A percentile compares a stretch with the other conserved stretches of the same genome.
phyloP scores from a whole-genome alignment of 148 eudicot species.

The Vaccinium corymbosum region DNA sequence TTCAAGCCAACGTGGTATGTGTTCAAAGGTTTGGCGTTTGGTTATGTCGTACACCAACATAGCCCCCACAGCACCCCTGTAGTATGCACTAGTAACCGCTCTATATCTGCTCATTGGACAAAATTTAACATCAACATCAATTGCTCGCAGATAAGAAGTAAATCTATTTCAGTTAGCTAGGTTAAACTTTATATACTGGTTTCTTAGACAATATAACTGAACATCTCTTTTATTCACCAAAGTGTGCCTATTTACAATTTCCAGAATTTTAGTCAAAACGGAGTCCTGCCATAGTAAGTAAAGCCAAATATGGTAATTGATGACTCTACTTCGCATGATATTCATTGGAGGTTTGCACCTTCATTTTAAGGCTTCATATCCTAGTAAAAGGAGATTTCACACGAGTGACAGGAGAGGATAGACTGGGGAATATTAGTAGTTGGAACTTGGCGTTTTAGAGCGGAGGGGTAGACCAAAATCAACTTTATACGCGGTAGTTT shows the following conservation, averaged over 20 bases:
- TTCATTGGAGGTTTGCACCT: background rate
- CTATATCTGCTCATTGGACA: conserved; percentile 48
- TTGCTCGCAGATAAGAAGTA: background rate
- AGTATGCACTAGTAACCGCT: conserved; percentile 86
- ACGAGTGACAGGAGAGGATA: background rate
- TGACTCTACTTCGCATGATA: background rate
- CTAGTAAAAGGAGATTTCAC: background rate
- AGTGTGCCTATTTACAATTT: background rate
- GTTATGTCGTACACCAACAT: conserved; percentile 76
- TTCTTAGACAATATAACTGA: background rate
- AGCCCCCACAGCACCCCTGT: conserved; percentile 81
- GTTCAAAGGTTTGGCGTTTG: conserved; percentile 73
- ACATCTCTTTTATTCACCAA: background rate
- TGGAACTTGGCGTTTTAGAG: background rate
- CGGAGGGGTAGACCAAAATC: background rate
- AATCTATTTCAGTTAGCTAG: background rate
- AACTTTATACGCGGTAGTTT: background rate
- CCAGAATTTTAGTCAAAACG: background rate
- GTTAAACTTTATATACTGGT: background rate
- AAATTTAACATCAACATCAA: background rate
- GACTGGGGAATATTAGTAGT: background rate
- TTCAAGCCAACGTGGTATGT: conserved; percentile 82
- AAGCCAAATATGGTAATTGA: conserved; percentile 3
- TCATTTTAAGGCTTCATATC: background rate
- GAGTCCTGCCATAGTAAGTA: background rate